Conservation (phyloP, 129 eudicot genomes). For the Centaurea solstitialis region DNA sequence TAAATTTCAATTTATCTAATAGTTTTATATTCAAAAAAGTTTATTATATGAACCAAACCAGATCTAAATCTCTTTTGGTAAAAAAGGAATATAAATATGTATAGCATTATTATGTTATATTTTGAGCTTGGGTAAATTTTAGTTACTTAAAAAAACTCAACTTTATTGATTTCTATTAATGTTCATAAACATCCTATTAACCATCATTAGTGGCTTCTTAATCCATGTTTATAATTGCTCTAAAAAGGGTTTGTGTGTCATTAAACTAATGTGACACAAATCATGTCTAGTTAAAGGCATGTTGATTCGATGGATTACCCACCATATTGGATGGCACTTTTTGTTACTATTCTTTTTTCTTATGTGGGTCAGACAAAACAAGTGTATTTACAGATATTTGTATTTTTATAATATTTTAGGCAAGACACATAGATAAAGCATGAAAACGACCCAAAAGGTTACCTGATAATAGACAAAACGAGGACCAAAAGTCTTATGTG, state of each 20-base stretch:
- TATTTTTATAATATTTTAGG: too few relatives aligned
- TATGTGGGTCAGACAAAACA: background rate
- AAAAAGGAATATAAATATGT: too few relatives aligned
- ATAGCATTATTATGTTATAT: too few relatives aligned
- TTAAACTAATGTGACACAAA: slow-evolving; percentile 5
- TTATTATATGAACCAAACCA: too few relatives aligned
- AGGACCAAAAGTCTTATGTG: too few relatives aligned
- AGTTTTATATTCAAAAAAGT: too few relatives aligned
- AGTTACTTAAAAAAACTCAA: background rate
- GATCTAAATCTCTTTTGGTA: too few relatives aligned
- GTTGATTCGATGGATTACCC: slow-evolving; percentile 28
- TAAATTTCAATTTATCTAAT: too few relatives aligned
- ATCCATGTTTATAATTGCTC: background rate
- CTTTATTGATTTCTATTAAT: too few relatives aligned
- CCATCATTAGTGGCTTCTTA: background rate
- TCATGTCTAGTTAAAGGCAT: background rate
- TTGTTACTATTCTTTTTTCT: slow-evolving; percentile 2
- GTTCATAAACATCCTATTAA: background rate
- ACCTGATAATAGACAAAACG: too few relatives aligned
- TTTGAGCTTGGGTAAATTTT: background rate
- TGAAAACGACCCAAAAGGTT: too few relatives aligned
- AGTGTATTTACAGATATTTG: background rate
- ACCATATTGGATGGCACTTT: slow-evolving; percentile 26
- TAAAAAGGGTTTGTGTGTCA: slow-evolving; percentile 5
- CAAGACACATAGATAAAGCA: too few relatives aligned